phyloP scores from a whole-genome alignment of 2,329 filamentous ascomycete genomes.

The Paraphoma chrysanthemicola region DNA sequence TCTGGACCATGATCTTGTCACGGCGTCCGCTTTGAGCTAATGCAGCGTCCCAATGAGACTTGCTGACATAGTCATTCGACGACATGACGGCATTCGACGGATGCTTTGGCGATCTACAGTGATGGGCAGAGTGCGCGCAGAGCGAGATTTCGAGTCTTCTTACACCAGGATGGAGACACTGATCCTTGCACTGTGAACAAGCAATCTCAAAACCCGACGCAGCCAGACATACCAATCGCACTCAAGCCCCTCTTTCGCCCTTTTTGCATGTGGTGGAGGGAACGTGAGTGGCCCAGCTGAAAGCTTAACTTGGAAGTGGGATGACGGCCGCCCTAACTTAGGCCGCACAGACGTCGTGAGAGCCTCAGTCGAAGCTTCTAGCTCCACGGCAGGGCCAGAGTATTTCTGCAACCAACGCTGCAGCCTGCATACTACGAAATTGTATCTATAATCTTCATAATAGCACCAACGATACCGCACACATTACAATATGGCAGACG shows the following conservation, averaged over 20 bases:
- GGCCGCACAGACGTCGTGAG: conserved; percentile 20
- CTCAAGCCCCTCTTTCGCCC: not conserved
- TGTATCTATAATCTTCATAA: not conserved
- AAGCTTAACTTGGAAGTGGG: conserved; percentile 12
- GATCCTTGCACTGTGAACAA: too few species aligned
- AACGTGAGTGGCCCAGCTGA: not conserved
- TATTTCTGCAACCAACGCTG: conserved; percentile 40
- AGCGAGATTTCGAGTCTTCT: too few species aligned
- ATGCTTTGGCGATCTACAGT: too few species aligned
- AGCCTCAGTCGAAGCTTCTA: conserved; percentile 44
- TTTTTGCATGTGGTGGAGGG: not conserved
- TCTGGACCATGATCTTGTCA: conserved; percentile 64
- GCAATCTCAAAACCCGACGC: too few species aligned
- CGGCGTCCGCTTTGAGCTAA: conserved; percentile 26
- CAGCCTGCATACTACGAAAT: conserved; percentile 11
- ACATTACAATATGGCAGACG: conserved; percentile 65
- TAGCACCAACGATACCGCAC: not conserved
- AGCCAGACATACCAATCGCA: too few species aligned
- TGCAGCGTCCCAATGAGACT: conserved; percentile 29
- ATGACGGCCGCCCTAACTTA: conserved; percentile 34
- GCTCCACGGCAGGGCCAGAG: conserved; percentile 36
- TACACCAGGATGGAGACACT: too few species aligned
- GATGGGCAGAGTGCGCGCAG: too few species aligned
- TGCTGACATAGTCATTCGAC: conserved; percentile 15
- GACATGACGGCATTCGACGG: not conserved